Conservation (phyloP, 768 basidiomycete species). For the Punctularia strigosozonata region DNA sequence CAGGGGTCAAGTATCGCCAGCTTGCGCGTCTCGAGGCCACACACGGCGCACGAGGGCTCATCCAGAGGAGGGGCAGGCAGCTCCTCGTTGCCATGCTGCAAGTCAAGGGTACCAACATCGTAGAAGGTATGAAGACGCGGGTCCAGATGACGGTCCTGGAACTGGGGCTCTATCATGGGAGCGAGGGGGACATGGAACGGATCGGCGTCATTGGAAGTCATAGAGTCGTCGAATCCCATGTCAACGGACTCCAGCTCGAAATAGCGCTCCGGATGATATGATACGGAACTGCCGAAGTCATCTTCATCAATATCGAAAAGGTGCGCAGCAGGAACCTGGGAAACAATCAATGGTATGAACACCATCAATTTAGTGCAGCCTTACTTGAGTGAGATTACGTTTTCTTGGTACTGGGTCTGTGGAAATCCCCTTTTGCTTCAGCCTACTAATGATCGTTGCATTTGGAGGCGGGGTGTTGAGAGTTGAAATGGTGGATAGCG, state of each 20-base stretch:
- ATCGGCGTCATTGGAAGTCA: too few relatives aligned
- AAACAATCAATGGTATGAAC: constrained; percentile 8
- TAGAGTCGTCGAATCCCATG: too few relatives aligned
- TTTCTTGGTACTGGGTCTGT: constrained; percentile 57
- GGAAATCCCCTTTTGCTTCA: constrained; percentile 56
- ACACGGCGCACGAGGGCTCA: constrained; percentile 47
- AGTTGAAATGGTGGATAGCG: constrained; percentile 21
- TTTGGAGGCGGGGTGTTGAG: constrained; percentile 62
- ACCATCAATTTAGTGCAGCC: constrained; percentile 12
- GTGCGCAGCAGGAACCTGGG: constrained; percentile 27
- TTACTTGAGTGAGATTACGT: constrained; percentile 28
- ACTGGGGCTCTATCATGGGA: constrained; percentile 4
- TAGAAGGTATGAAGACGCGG: constrained; percentile 5
- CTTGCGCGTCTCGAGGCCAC: constrained; percentile 32
- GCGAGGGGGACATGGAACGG: constrained; percentile 24
- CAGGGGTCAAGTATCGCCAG: constrained; percentile 69
- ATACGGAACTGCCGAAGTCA: too few relatives aligned
- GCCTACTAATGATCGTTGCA: constrained; percentile 36
- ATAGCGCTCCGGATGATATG: too few relatives aligned
- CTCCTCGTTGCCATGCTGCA: too few relatives aligned
- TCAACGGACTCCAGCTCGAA: too few relatives aligned
- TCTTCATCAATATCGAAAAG: constrained; percentile 72
- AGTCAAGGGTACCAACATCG: too few relatives aligned
- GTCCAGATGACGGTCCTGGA: constrained; percentile 12
- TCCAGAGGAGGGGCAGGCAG: constrained; percentile 9